phyloP scores from a whole-genome alignment of 768 basidiomycete species.

The Leccinum subgranulosum region DNA sequence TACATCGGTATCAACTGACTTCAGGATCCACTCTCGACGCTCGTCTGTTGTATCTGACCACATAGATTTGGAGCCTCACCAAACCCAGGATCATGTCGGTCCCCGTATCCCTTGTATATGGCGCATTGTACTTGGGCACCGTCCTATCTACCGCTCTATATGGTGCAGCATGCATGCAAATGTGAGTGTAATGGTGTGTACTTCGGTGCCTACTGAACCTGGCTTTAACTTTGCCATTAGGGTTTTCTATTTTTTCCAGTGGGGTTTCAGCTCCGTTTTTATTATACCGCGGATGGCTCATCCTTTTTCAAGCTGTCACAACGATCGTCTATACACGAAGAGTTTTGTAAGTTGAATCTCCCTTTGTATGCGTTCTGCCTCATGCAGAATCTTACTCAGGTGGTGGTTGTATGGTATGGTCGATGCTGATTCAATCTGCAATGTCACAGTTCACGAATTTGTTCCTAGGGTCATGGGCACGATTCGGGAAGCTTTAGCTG shows the following conservation, averaged over 20 bases:
- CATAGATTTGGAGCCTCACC: not conserved
- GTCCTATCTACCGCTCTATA: not conserved
- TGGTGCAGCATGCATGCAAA: not conserved
- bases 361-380: too few relatives aligned
- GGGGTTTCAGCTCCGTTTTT: not conserved
- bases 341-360: not conserved
- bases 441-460: not conserved
- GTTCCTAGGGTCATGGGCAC: not conserved
- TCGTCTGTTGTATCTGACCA: not conserved
- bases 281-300: not conserved
- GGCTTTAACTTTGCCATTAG: not conserved
- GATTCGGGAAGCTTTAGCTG: not conserved
- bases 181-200: not conserved
- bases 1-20: not conserved
- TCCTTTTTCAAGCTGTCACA: not conserved
- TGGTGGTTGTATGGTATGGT: not conserved
- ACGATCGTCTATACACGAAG: not conserved
- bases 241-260: not conserved
- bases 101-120: not conserved
- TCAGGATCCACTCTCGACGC: not conserved
- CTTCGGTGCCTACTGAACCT: not conserved
- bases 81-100: not conserved
- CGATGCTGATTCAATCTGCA: not conserved
- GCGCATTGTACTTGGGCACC: not conserved
- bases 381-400: not conserved